Evolutionary conservation across 768 basidiomycete genomes (phyloP).

Genomic region (Leucocoprinus sp.): DNA sequence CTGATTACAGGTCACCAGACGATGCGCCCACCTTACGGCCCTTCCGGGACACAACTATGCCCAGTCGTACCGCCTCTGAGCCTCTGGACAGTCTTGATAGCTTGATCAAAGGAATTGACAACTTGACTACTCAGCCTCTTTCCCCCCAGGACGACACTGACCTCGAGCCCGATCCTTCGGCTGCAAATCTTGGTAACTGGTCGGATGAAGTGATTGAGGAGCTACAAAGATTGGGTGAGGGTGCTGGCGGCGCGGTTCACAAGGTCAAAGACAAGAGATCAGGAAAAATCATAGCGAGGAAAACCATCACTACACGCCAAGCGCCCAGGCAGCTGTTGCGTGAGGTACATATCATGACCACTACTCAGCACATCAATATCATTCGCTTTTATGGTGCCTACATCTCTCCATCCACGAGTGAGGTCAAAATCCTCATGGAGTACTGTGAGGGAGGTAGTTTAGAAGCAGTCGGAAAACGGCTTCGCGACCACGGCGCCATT

Average conservation of each 20-base stretch:
- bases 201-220: constrained; percentile 72
- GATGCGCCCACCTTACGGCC: constrained; percentile 5
- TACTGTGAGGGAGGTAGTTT: constrained; percentile 81
- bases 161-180: constrained; percentile 12
- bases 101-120: constrained; percentile 29
- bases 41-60: constrained; percentile 22
- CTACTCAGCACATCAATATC: constrained; percentile 80
- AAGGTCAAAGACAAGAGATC: constrained; percentile 84
- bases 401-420: constrained; percentile 77
- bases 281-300: constrained; percentile 81
- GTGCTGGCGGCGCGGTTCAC: constrained; percentile 93
- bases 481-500: constrained; percentile 68
- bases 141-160: constrained; percentile 19
- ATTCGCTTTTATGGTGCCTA: constrained; percentile 90
- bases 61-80: constrained; percentile 22
- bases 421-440: constrained; percentile 96
- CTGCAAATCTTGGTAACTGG: constrained; percentile 34
- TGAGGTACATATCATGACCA: constrained; percentile 85
- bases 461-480: constrained; percentile 80
- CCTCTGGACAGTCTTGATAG: constrained; percentile 31
- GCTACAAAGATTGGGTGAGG: constrained; percentile 77
- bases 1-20: constrained; percentile 9
- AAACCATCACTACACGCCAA: constrained; percentile 86
- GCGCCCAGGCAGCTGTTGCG: constrained; percentile 92
- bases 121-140: constrained; percentile 11